Conservation (phyloP, 2,329 filamentous ascomycete genomes). For the Trichoderma sp. region DNA sequence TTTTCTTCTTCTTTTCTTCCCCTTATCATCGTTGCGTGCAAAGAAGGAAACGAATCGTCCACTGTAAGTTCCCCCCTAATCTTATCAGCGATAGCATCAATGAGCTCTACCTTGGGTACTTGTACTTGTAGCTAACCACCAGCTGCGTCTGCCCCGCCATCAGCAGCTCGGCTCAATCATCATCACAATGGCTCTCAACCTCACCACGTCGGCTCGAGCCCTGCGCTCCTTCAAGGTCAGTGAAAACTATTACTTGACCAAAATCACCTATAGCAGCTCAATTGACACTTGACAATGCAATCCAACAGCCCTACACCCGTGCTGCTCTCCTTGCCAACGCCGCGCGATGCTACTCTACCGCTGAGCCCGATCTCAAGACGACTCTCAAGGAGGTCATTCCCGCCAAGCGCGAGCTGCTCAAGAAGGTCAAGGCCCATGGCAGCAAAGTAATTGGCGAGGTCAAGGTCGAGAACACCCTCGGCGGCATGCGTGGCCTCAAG, state of each 20-base stretch:
- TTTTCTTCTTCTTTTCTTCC: not conserved
- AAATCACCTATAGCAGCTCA: not conserved
- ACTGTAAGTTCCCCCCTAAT: not conserved
- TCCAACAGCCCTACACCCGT: constrained; percentile 32
- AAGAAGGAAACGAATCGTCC: not conserved
- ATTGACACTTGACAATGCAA: not conserved
- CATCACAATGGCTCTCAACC: constrained; percentile 59
- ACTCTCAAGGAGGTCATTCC: constrained; percentile 82
- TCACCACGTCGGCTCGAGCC: constrained; percentile 60
- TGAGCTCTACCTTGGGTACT: no score
- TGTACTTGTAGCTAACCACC: not conserved
- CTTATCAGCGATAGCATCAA: not conserved
- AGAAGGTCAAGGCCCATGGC: constrained; percentile 84
- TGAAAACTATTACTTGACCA: no score
- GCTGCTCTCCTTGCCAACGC: constrained; percentile 31
- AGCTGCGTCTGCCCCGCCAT: constrained; percentile 21
- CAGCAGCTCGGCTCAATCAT: constrained; percentile 3
- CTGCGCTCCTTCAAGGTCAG: constrained; percentile 61
- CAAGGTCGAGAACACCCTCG: constrained; percentile 89
- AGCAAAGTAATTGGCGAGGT: constrained; percentile 85
- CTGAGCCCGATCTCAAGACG: constrained; percentile 86
- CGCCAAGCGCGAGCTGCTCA: constrained; percentile 87
- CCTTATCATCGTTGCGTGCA: not conserved
- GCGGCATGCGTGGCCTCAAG: constrained; percentile 96
- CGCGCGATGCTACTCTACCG: constrained; percentile 64